These are phyloP conservation scores for Mycothermus thermophilus DNA, from an alignment of 495 filamentous ascomycete genomes.

Conservation along the genomic window DNA sequence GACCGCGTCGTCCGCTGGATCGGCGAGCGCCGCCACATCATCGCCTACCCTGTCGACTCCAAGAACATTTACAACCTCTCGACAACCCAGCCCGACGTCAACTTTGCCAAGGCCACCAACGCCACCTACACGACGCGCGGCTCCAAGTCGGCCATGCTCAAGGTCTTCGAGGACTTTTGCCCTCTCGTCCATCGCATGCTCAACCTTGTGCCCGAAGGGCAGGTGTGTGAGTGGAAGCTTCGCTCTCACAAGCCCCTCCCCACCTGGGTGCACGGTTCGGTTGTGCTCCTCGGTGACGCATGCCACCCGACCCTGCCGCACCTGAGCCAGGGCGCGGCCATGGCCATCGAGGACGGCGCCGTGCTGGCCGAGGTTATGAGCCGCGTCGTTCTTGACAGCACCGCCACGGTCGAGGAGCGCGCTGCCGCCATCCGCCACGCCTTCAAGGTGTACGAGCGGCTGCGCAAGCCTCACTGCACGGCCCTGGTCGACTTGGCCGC, in stretches of 20 bases:
- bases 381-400: conserved; percentile 32
- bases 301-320: conserved; percentile 72
- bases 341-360: conserved; percentile 69
- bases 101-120: conserved; percentile 58
- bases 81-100: conserved; percentile 57
- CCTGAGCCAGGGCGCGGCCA: conserved; percentile 67
- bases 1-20: conserved; percentile 67
- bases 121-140: conserved; percentile 65
- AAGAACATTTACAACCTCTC: conserved; percentile 70
- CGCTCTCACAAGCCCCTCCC: conserved; percentile 54
- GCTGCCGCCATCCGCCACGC: conserved; percentile 50
- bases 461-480: conserved; percentile 57
- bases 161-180: conserved; percentile 56
- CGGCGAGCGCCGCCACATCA: conserved; percentile 63
- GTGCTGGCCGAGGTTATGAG: conserved; percentile 55
- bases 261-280: conserved; percentile 52
- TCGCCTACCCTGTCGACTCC: conserved; percentile 64
- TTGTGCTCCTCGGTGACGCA: conserved; percentile 65
- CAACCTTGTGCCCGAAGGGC: conserved; percentile 62
- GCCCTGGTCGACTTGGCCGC: conserved; percentile 58
- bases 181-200: conserved; percentile 60
- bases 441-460: conserved; percentile 55
- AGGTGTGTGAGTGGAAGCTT: conserved; percentile 72
- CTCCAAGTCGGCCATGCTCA: conserved; percentile 52
- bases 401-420: conserved; percentile 32